phyloP scores from a whole-genome alignment of 176 grass and related monocot species.

The maize (Zea mays) region DNA sequence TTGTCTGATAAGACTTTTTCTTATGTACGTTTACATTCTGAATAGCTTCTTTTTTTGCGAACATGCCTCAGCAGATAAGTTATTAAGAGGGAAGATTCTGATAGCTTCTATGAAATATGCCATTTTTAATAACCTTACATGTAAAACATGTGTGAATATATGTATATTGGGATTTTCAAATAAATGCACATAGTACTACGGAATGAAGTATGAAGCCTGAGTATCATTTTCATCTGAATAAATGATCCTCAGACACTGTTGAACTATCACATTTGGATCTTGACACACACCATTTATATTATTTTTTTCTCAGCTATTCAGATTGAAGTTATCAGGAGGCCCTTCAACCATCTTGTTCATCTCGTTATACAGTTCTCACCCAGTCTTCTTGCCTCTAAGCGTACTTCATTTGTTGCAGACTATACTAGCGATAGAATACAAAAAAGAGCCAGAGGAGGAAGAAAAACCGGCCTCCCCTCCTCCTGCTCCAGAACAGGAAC shows the following conservation, averaged over 20 bases:
- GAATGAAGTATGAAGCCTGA: not conserved
- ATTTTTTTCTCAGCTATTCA: not conserved
- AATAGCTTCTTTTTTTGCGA: too few relatives aligned
- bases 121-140: not conserved
- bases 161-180: not conserved
- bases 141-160: not conserved
- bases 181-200: not conserved
- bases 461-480: slow-evolving; percentile 56
- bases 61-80: too few relatives aligned
- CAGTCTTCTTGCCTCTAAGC: slow-evolving; percentile 6
- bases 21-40: too few relatives aligned
- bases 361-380: not conserved
- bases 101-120: not conserved
- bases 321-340: slow-evolving; percentile 1
- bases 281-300: not conserved
- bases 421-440: slow-evolving; percentile 91
- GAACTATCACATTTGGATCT: not conserved
- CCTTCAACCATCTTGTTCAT: slow-evolving; percentile 16
- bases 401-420: slow-evolving; percentile 42
- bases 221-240: not conserved
- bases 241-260: not conserved
- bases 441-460: slow-evolving; percentile 77
- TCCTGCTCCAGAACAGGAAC: slow-evolving; percentile 43
- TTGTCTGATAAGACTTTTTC: not conserved
- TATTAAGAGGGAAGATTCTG: too few relatives aligned